A percentile compares a stretch with the other conserved stretches of the same genome.
phyloP scores from a whole-genome alignment of 768 basidiomycete genomes.

The Mycena indigotica region DNA sequence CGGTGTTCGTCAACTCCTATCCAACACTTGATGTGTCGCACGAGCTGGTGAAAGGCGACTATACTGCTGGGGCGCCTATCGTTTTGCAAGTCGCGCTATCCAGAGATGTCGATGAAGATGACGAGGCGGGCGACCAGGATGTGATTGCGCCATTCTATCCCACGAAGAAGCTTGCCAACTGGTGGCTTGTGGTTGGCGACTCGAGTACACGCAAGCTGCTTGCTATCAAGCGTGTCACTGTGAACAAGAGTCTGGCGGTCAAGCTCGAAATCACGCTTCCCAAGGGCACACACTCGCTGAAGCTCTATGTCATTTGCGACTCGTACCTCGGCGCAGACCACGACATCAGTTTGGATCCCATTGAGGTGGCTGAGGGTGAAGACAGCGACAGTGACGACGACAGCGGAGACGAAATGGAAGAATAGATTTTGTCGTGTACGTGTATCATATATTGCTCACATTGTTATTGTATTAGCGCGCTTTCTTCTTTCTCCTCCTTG shows the following conservation, averaged over 20 bases:
- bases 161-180: conserved; percentile 85
- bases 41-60: conserved; percentile 84
- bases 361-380: conserved; percentile 90
- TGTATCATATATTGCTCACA: conserved; percentile 2
- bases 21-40: conserved; percentile 92
- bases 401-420: conserved; percentile 66
- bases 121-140: conserved; percentile 69
- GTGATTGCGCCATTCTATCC: conserved; percentile 97
- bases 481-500: background rate
- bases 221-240: conserved; percentile 85
- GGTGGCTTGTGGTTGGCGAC: conserved; percentile 98
- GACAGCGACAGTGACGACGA: conserved; percentile 83
- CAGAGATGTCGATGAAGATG: conserved; percentile 80
- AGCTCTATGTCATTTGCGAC: conserved; percentile 91
- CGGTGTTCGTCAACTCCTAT: conserved; percentile 94
- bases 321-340: conserved; percentile 92
- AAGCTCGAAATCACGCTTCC: conserved; percentile 90
- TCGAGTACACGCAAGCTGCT: conserved; percentile 77
- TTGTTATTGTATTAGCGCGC: conserved; percentile 11
- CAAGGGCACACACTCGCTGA: conserved; percentile 79
- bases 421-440: conserved; percentile 32
- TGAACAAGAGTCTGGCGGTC: conserved; percentile 80
- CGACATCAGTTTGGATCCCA: conserved; percentile 78
- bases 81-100: conserved; percentile 76
- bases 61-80: conserved; percentile 86